Percentiles rank a stretch among this genome's conserved stretches.
phyloP scores from a whole-genome alignment of 352 stramenopile genomes.

The Peronospora farinosa region DNA sequence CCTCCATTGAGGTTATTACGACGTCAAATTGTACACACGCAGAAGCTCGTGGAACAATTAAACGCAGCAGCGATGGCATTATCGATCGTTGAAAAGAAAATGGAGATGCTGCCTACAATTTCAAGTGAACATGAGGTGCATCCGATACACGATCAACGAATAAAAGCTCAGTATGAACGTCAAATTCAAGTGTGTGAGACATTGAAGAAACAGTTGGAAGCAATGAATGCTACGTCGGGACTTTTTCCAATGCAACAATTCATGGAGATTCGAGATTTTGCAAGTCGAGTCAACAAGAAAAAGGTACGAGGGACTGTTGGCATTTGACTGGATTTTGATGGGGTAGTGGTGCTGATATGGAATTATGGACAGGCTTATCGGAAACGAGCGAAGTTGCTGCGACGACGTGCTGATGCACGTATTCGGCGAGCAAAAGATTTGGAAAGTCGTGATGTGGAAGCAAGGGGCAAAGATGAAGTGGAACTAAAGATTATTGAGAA shows the following conservation, averaged over 20 bases:
- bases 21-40: conserved; percentile 14
- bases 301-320: conserved; percentile 10
- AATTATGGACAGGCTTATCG: conserved; percentile 19
- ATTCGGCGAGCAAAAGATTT: conserved; percentile 11
- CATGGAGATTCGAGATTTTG: conserved; percentile 18
- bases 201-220: conserved; percentile 27
- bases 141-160: conserved; percentile 4
- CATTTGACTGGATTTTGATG: neutral
- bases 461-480: neutral
- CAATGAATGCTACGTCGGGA: conserved; percentile 16
- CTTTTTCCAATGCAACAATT: conserved; percentile 18
- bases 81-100: conserved; percentile 19
- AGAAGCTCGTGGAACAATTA: conserved; percentile 18
- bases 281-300: conserved; percentile 25
- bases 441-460: neutral
- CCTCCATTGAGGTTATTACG: conserved; percentile 23
- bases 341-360: neutral
- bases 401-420: conserved; percentile 17
- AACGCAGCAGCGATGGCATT: conserved; percentile 19
- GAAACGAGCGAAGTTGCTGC: conserved; percentile 23
- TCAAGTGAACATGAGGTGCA: neutral
- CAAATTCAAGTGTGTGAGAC: conserved; percentile 20
- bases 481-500: neutral
- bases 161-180: conserved; percentile 18
- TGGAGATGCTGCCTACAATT: neutral